Base-by-base conservation (phyloP, 164 flowering plant genomes). In the Vitis riparia region DNA sequence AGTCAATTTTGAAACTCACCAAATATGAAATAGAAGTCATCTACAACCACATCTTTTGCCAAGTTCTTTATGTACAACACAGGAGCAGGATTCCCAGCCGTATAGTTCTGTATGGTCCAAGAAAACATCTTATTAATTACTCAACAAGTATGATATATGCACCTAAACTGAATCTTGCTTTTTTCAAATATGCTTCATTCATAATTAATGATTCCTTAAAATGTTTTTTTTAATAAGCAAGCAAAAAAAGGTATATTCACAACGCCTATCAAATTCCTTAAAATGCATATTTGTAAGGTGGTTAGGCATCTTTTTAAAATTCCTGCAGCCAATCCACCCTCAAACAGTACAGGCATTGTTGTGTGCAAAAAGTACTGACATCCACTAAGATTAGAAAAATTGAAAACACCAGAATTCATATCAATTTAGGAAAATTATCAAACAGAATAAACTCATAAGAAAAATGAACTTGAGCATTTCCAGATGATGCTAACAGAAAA, bases 41-140 rank as follows among this genome's bases (percentile, higher is more conserved):
- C 95, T 69, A 72, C 68, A 64, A 86, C 81, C 60, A 96, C 97
- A 66, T 93, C 97, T 76, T 96, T 96, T 51, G 92, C 91, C 82
- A 96, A 80, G 79, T 96, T 96, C 83, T 96, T 96, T 47, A 96
- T 78, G 81, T 96, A 96, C 78, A 96, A 68, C 48, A 88, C 91
- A 11, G 86, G 69, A 29, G 92, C 78, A 78, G 99, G 97, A 78
- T 83, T 82, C 51, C 98, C 99, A 75, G 93, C 85, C 49, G 82
- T 37, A 72, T 93, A 96, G 73, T 93, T 93, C 99, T 95, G 91
- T 84, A 85, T 2, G 53, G 67, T 55, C 16, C 60, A 73, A 78
- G 16, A 59, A 32, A 50, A 3, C 30, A 19, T 14, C 7, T 10
- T 16, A 44, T 29, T 52, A 61, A 9, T 14, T 61, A 23, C 37